phyloP scores from a whole-genome alignment of 2,329 filamentous ascomycete species.

The Sarocladium brachiariae region DNA sequence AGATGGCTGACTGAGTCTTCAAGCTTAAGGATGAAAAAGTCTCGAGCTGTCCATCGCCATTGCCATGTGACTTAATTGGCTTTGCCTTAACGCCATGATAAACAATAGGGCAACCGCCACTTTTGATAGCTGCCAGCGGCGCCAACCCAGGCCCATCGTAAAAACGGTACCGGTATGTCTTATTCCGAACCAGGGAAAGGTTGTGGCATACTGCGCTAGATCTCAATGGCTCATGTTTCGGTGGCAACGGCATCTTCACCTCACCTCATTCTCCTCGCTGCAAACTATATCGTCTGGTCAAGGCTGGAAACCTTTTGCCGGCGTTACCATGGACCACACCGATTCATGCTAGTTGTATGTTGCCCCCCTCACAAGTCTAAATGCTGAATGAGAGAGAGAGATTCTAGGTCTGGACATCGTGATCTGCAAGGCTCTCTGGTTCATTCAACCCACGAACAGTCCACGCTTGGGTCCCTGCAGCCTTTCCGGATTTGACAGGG shows the following conservation, averaged over 20 bases:
- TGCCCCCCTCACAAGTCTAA: too few species aligned
- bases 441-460: background rate
- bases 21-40: too few species aligned
- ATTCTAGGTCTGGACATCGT: background rate
- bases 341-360: too few species aligned
- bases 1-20: too few species aligned
- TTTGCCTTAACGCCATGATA: background rate
- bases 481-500: slow-evolving; percentile 16
- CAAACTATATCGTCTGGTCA: too few species aligned
- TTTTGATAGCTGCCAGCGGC: background rate
- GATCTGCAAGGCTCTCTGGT: background rate
- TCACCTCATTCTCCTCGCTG: background rate
- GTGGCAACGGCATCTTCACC: background rate
- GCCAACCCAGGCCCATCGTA: background rate
- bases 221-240: slow-evolving; percentile 6
- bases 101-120: background rate
- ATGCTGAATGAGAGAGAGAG: too few species aligned
- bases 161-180: background rate
- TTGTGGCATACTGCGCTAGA: background rate
- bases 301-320: too few species aligned
- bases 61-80: background rate
- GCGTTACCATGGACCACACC: too few species aligned
- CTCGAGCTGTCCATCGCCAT: too few species aligned
- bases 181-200: slow-evolving; percentile 1
- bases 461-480: slow-evolving; percentile 22